phyloP scores from a whole-genome alignment of 208 protist genomes.

The Trypanosomatidae sp. region DNA sequence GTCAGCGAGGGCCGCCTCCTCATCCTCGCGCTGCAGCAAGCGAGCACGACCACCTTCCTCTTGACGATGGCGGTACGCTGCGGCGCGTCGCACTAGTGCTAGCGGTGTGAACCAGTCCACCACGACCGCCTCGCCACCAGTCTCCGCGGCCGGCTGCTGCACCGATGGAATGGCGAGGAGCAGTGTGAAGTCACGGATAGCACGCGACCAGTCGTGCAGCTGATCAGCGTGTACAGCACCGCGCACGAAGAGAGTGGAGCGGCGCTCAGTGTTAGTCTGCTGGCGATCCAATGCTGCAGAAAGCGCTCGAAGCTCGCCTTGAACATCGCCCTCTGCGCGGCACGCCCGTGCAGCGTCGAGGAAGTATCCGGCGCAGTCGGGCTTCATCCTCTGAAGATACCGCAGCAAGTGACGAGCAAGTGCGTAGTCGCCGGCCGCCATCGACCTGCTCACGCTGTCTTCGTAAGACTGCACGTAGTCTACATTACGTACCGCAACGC shows the following conservation, averaged over 20 bases:
- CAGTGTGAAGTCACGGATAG: constrained; percentile 83
- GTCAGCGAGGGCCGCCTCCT: constrained; percentile 51
- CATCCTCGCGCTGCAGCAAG: constrained; percentile 42
- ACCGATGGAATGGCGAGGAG: constrained; percentile 48
- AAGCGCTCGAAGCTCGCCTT: constrained; percentile 55
- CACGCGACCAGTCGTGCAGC: constrained; percentile 53
- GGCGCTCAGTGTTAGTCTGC: constrained; percentile 49
- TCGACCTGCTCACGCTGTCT: constrained; percentile 47
- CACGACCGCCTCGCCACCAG: constrained; percentile 1
- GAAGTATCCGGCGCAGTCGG: constrained; percentile 58
- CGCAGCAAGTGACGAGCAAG: constrained; percentile 64
- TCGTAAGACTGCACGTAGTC: constrained; percentile 70
- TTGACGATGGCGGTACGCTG: constrained; percentile 55
- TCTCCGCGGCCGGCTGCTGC: not conserved
- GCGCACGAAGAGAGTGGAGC: constrained; percentile 69
- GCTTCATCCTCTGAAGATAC: constrained; percentile 59
- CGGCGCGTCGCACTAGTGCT: constrained; percentile 75
- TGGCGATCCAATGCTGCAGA: constrained; percentile 72
- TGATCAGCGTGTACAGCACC: constrained; percentile 65
- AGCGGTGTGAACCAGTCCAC: constrained; percentile 60
- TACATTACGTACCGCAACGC: constrained; percentile 35
- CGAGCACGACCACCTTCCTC: constrained; percentile 12
- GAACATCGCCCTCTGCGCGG: constrained; percentile 45
- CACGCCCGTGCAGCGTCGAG: constrained; percentile 62
- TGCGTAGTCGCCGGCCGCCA: constrained; percentile 44